A percentile compares a stretch with the other conserved stretches of the same genome.
phyloP scores from a whole-genome alignment of 2,329 filamentous ascomycete species.

The Helotiales sp. region DNA sequence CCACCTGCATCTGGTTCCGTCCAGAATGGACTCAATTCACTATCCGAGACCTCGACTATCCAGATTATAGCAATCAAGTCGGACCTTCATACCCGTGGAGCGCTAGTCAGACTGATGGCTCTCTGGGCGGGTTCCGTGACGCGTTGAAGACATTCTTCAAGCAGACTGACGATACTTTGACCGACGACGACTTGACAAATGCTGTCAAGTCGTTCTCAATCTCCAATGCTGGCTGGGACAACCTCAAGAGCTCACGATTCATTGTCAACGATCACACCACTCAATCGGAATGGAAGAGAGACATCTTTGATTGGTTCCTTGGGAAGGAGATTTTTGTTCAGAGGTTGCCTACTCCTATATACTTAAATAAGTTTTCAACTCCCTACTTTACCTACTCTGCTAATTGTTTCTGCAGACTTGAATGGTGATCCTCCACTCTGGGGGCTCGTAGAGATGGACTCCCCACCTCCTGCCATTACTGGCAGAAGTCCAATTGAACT shows the following conservation, averaged over 20 bases:
- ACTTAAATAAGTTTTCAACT: background rate
- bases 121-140: background rate
- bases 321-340: background rate
- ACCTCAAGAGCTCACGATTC: background rate
- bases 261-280: slow-evolving; percentile 6
- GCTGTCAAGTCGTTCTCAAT: background rate
- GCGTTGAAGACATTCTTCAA: background rate
- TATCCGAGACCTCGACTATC: background rate
- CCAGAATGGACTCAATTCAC: slow-evolving; percentile 16
- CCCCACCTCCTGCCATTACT: no score
- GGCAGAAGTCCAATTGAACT: no score
- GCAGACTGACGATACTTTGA: background rate
- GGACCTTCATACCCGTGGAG: background rate
- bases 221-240: background rate
- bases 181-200: background rate
- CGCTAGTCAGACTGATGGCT: no score
- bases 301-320: slow-evolving; percentile 1
- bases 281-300: slow-evolving; percentile 2
- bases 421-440: background rate
- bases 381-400: background rate
- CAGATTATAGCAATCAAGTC: background rate
- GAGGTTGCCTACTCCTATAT: background rate
- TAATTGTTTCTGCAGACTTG: background rate
- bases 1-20: slow-evolving; percentile 22
- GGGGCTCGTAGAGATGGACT: background rate